Evolutionary conservation across 129 eudicot genomes (phyloP), one percentile per base, ranked within the genome.

Genomic region (Deinandra increscens): DNA sequence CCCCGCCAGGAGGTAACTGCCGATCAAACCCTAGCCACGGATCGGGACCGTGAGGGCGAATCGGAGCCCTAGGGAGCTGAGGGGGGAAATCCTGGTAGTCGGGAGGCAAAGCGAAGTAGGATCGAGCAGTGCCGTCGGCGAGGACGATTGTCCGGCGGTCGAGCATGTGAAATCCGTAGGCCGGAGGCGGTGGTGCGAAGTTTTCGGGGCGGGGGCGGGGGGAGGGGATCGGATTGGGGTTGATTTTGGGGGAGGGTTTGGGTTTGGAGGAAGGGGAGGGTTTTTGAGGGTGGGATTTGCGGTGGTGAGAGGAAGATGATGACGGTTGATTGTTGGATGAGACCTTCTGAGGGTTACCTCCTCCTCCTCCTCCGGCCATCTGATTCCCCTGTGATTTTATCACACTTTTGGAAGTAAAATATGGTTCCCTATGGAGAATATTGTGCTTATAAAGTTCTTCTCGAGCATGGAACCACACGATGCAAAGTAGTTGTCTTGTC

Each of bases 131-230:
- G 12, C 92, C 92, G 26, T 93, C 99, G 3, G 95, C 91, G 1
- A 89, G 78, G 51, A 75, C 81, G 20, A 89, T 87, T 4, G 90
- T 83, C 66, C 99, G 79, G 7, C 99, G 88, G 7, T 93, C 97
- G n/a, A 93, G 95, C 95, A 89, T 84, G 88, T 93, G 97, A 69
- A 93, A 86, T 0, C 92, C 99, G 48, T 93, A 89, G 0, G 97
- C 69, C 12, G 95, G 97, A 29, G 95, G 88, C 6, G 91, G 64
- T 66, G 84, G 81, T 14, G 78, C 77, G 37, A 76, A 64, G 72
- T 73, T 70, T 7, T 74, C 73, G 14, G 86, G 81, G 4, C 63
- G 34, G 17, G 72, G 64, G 10, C 50, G 65, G 9, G 81, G 81
- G n/a, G 51, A 18, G 26, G 83, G 81, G 51, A 51, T 66, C 9